A percentile compares a stretch with the other conserved stretches of the same genome.
Evolutionary conservation across 179 eudicot species (phyloP).

Genomic region (Actinidia arguta): DNA sequence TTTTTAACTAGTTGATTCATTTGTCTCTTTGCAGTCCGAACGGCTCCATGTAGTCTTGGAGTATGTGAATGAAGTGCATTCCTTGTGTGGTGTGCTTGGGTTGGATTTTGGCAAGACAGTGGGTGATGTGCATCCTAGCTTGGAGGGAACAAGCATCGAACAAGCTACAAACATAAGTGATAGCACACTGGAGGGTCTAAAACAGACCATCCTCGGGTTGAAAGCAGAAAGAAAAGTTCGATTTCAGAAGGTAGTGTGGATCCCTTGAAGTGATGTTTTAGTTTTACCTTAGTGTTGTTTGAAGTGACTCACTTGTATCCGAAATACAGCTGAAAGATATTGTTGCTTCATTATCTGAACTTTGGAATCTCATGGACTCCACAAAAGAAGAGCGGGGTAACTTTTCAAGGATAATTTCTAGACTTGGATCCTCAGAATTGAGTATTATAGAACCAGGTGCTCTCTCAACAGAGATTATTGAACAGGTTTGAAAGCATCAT

Average conservation of each 20-base stretch:
- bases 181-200: slow-evolving; percentile 58
- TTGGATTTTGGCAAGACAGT: slow-evolving; percentile 65
- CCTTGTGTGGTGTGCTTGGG: slow-evolving; percentile 59
- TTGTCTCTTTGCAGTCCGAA: slow-evolving; percentile 48
- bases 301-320: neutral
- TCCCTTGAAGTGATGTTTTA: neutral
- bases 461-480: slow-evolving; percentile 59
- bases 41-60: slow-evolving; percentile 62
- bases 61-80: slow-evolving; percentile 70
- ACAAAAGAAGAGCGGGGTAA: slow-evolving; percentile 52
- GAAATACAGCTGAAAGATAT: slow-evolving; percentile 61
- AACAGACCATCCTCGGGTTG: slow-evolving; percentile 49
- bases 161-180: slow-evolving; percentile 65
- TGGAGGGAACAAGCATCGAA: slow-evolving; percentile 48
- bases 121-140: slow-evolving; percentile 70
- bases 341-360: slow-evolving; percentile 51
- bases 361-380: slow-evolving; percentile 73
- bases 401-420: slow-evolving; percentile 42
- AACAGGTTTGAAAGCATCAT: slow-evolving; percentile 48
- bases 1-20: neutral
- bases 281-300: neutral
- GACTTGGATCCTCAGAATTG: slow-evolving; percentile 41
- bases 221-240: slow-evolving; percentile 62
- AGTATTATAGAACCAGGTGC: slow-evolving; percentile 54
- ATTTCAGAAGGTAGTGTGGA: slow-evolving; percentile 54